Conservation (phyloP, 2,329 filamentous ascomycete species). For the Penicillium decumbens region DNA sequence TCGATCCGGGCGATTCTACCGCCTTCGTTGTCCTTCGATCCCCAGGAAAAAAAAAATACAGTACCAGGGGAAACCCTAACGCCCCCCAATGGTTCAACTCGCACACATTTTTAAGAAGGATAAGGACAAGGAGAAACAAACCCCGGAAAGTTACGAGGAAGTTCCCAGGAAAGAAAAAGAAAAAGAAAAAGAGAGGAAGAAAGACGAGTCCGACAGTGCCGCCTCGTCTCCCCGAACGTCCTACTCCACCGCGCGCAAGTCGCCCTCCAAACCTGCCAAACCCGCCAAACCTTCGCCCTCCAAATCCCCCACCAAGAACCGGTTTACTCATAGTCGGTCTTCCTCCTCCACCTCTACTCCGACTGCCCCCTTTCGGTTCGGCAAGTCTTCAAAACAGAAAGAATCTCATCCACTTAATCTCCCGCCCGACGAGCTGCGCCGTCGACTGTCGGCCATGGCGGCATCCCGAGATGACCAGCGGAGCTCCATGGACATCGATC, state of each 20-base stretch:
- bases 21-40: slow-evolving; percentile 40
- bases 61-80: slow-evolving; percentile 3
- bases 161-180: not conserved
- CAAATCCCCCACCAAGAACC: slow-evolving; percentile 25
- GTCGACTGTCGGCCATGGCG: slow-evolving; percentile 57
- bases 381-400: slow-evolving; percentile 39
- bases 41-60: slow-evolving; percentile 9
- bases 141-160: not conserved
- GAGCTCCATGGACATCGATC: slow-evolving; percentile 72
- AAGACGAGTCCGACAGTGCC: slow-evolving; percentile 28
- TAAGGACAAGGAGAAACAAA: slow-evolving; percentile 24
- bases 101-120: slow-evolving; percentile 28
- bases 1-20: slow-evolving; percentile 31
- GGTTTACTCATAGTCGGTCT: slow-evolving; percentile 29
- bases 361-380: slow-evolving; percentile 32
- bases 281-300: slow-evolving; percentile 11
- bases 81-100: slow-evolving; percentile 27
- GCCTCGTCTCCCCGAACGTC: slow-evolving; percentile 30
- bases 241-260: slow-evolving; percentile 35
- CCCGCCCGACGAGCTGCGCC: slow-evolving; percentile 79
- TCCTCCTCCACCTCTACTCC: slow-evolving; percentile 29
- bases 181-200: slow-evolving; percentile 7
- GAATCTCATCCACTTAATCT: slow-evolving; percentile 86
- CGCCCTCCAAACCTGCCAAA: slow-evolving; percentile 14
- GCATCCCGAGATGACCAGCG: slow-evolving; percentile 46